Base-by-base conservation (phyloP, 2,329 filamentous ascomycete genomes). In the Ambrosiella cleistominuta region DNA sequence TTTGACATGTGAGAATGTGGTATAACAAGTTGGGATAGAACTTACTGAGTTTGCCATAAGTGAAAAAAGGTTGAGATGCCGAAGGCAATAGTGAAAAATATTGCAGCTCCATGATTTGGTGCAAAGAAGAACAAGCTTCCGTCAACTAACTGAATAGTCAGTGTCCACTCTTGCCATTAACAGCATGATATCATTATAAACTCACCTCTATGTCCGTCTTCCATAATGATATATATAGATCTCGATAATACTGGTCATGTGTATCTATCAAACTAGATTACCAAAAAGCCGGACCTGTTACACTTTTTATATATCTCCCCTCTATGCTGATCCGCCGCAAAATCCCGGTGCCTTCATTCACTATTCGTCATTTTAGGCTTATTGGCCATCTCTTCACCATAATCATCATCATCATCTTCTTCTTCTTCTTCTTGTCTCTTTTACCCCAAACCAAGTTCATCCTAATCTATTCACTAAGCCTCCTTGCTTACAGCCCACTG, bases 11-110 rank as follows among this genome's bases (percentile, higher is more conserved):
- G 36, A 27, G 15, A 7, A 44, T 45, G 4, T 27, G 37, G 44
- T 12, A 13, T 8, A 7, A 9, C n/a, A 35, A 11, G 37, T 11
- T 27, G 36, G 15, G 12, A 17, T 35, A 45, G 2, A 13, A 70
- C 75, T 68, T 66, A 82, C 79, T 68, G 60, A 63, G 68, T 67
- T 58, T 76, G 72, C 67, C 70, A 75, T 52, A 66, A 57, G 63
- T 76, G 74, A 17, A 68, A 63, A 1, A 64, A 54, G 3, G 70
- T 68, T 1, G 72, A 71, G 1, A 64, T 59, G 3, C 68, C 62
- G 62, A 73, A 76, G 2, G 68, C 69, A 3, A 72, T 52, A 7
- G 70, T 66, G 61, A 76, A 76, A 66, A 76, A 74, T 38, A 75
- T 66, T 2, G 74, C 69, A 0, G 73, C 75, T 1, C 70, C 72